phyloP scores from a whole-genome alignment of 1,139 yeast species.

The Pichia sp. region DNA sequence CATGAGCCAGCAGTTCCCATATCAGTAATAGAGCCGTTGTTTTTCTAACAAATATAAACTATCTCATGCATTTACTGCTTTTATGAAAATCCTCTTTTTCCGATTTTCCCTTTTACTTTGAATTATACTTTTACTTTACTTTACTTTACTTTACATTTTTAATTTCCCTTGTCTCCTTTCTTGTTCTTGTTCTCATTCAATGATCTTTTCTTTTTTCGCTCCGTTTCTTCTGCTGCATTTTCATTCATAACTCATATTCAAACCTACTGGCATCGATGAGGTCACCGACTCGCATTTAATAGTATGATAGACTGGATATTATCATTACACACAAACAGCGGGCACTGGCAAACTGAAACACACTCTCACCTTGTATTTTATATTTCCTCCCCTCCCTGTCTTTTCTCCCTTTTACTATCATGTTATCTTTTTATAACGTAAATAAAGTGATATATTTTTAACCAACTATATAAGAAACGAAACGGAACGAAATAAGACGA shows the following conservation, averaged over 20 bases:
- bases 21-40: neutral
- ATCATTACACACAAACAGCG: neutral
- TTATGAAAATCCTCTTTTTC: neutral
- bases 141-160: neutral
- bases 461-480: neutral
- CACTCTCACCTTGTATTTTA: neutral
- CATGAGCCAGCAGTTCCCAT: constrained; percentile 10
- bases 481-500: neutral
- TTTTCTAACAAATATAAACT: neutral
- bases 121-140: too few species aligned
- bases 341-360: too few species aligned
- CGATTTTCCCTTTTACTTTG: too few species aligned
- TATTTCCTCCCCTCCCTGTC: neutral
- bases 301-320: constrained; percentile 4
- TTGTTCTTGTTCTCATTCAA: neutral
- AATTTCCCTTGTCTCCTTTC: neutral
- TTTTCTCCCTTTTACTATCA: neutral
- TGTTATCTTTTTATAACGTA: neutral
- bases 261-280: neutral
- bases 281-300: neutral
- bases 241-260: neutral
- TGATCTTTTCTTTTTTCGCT: neutral
- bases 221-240: neutral
- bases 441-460: neutral
- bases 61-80: neutral